Conservation (phyloP, 257 asterid species). For the Salvia hispanica region DNA sequence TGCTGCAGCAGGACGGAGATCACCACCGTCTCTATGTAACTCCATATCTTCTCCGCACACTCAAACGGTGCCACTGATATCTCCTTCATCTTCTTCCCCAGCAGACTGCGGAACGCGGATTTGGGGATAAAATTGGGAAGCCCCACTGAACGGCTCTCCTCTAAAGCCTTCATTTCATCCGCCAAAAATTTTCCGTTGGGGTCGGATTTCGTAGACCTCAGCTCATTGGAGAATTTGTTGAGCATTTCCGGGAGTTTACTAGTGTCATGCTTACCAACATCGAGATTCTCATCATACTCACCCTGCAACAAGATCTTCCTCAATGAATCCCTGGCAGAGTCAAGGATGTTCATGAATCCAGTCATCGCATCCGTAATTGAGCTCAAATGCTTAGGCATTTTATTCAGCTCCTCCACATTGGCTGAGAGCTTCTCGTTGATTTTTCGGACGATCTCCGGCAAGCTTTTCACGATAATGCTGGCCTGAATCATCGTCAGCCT, state of each 20-base stretch:
- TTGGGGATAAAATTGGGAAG: slow-evolving; percentile 38
- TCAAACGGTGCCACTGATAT: background rate
- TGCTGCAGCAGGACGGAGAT: slow-evolving; percentile 28
- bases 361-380: slow-evolving; percentile 42
- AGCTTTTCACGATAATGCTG: slow-evolving; percentile 33
- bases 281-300: slow-evolving; percentile 38
- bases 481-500: slow-evolving; percentile 41
- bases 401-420: slow-evolving; percentile 36
- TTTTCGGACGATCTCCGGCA: slow-evolving; percentile 42
- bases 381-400: slow-evolving; percentile 29
- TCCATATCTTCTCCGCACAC: slow-evolving; percentile 37
- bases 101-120: slow-evolving; percentile 27
- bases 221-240: slow-evolving; percentile 21
- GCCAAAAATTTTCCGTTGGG: slow-evolving; percentile 7
- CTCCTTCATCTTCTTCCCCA: slow-evolving; percentile 32
- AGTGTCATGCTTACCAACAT: slow-evolving; percentile 30
- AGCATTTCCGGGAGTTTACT: slow-evolving; percentile 36
- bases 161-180: slow-evolving; percentile 37
- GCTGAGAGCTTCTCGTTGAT: slow-evolving; percentile 39
- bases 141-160: slow-evolving; percentile 33
- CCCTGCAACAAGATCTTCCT: slow-evolving; percentile 35
- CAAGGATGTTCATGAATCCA: slow-evolving; percentile 28
- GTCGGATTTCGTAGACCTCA: background rate
- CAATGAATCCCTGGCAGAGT: slow-evolving; percentile 35
- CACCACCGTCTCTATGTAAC: background rate